Evolutionary conservation across 805 yeast genomes (phyloP), one percentile per base, ranked within the genome.

Genomic region (Lipomyces oligophaga): DNA sequence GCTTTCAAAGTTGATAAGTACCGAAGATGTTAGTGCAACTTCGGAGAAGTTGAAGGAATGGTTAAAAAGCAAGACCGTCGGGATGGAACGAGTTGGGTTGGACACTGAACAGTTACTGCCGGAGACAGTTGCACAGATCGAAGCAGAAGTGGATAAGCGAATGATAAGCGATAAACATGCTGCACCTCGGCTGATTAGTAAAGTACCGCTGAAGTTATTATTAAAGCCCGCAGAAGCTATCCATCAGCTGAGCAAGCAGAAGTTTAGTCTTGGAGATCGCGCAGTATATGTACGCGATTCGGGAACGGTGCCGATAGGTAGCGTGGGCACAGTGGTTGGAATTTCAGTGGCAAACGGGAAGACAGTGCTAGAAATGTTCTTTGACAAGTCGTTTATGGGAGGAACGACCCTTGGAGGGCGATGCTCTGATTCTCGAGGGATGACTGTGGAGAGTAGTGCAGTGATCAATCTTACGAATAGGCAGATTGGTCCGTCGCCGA

Each of bases 321-420:
- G 85, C 21, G 83, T 83, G 60, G 99, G 99, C 63, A 88, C 96
- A 0, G 95, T 93, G 44, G 83, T 85, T 40, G 71, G 78, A 33
- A 41, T 52, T 15, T 34, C 57, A 3, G 21, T 32, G 3, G 10
- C 25, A 8, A 38, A 38, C n/a, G 56, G 54, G 2, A 38, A 45
- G 4, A 39, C 34, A 8, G 37, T 30, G 3, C 70, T 93, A 46
- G 87, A 84, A 54, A 81, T 93, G 41, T 65, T 93, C 30, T 93
- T 90, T 72, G 99, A 93, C 61, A 67, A 75, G 46, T 85, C 89
- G 33, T 72, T 90, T 45, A 72, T 88, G 41, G 84, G 93, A 38
- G 97, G 97, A 58, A 82, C 80, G 62, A 79, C 75, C 21, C 73
- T 93, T 68, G 85, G 80, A 57, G 95, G 95, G 4, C 79, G 85